Percentiles rank a stretch among this genome's conserved stretches.
Conservation (phyloP, 257 asterid species). For the Lycium ferocissimum region DNA sequence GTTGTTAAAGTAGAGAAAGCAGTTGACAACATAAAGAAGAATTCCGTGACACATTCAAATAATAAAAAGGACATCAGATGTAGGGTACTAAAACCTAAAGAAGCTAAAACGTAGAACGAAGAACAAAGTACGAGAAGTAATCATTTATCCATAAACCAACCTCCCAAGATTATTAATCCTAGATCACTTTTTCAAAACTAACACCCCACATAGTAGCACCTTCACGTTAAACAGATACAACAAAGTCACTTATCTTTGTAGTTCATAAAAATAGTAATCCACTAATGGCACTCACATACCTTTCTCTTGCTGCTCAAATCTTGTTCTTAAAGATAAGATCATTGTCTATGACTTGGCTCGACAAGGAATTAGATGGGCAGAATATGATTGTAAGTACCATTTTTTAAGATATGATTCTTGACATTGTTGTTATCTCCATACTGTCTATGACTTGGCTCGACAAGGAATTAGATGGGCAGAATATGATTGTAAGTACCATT, state of each 20-base stretch:
- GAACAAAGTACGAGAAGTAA: background rate
- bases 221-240: slow-evolving; percentile 51
- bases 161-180: slow-evolving; percentile 83
- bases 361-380: slow-evolving; percentile 84
- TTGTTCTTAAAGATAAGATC: slow-evolving; percentile 80
- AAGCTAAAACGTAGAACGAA: background rate
- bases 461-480: slow-evolving; percentile 86
- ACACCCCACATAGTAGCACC: slow-evolving; percentile 83
- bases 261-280: background rate
- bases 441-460: slow-evolving; percentile 79
- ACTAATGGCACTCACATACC: background rate
- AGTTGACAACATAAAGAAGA: too few species aligned
- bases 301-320: slow-evolving; percentile 56
- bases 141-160: slow-evolving; percentile 46
- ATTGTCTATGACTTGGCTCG: slow-evolving; percentile 79
- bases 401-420: background rate
- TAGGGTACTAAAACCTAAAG: background rate
- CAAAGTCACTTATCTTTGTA: too few species aligned
- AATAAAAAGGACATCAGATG: background rate
- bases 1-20: too few species aligned
- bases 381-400: slow-evolving; percentile 69
- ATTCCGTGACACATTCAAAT: too few species aligned
- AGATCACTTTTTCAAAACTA: slow-evolving; percentile 64
- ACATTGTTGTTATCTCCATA: background rate
- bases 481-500: slow-evolving; percentile 66